A percentile compares a stretch with the other conserved stretches of the same genome.
Evolutionary conservation across 2,329 filamentous ascomycete species (phyloP).

Genomic region (Metarhizium sp.): DNA sequence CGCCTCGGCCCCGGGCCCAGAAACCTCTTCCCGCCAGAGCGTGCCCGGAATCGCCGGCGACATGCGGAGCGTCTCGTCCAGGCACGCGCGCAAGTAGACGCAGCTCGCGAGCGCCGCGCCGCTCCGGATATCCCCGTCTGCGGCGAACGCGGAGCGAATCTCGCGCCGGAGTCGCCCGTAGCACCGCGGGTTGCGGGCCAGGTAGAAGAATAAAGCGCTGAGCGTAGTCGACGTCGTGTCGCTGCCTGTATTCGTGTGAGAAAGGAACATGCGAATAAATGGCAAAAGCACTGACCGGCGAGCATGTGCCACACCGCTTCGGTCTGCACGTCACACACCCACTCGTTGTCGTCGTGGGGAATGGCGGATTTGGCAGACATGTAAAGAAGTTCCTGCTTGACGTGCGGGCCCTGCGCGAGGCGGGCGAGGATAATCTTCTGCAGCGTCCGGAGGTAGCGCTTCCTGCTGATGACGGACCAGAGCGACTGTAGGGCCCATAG

Average conservation of each 20-base stretch:
- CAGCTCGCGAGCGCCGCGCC: not conserved
- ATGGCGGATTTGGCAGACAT: no score
- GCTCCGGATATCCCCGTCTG: not conserved
- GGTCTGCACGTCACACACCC: no score
- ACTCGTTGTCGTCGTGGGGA: no score
- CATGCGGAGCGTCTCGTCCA: not conserved
- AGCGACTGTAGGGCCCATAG: no score
- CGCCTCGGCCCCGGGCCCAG: not conserved
- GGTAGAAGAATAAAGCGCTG: not conserved
- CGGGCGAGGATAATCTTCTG: no score
- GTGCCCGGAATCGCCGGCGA: not conserved
- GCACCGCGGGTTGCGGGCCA: not conserved
- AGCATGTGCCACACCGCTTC: no score
- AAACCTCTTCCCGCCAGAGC: not conserved
- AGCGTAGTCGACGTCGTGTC: not conserved
- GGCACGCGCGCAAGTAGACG: not conserved
- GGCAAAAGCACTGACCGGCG: no score
- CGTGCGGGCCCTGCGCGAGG: no score
- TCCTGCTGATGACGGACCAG: no score
- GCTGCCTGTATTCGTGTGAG: not conserved
- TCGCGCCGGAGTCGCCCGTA: not conserved
- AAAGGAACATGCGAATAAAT: no score
- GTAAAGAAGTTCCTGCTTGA: no score
- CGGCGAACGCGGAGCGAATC: not conserved
- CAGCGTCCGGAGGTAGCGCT: no score